Base-by-base conservation (phyloP, 345 rosid genomes). In the Dovyalis caffra region DNA sequence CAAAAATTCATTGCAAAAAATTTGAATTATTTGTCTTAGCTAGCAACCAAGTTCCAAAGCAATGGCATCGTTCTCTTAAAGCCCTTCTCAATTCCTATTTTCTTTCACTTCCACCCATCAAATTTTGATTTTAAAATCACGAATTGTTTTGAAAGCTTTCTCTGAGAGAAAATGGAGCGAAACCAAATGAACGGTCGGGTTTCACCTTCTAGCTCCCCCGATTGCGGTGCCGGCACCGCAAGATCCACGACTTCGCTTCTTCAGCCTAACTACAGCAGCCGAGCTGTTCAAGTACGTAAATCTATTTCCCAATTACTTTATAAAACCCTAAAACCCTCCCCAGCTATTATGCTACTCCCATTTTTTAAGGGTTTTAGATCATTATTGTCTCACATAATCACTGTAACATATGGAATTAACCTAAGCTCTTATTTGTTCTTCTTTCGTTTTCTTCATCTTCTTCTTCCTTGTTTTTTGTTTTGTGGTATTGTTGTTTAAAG, bases 261-360 rank as follows among this genome's bases (percentile, higher is more conserved):
- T 34, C 88, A 65, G 8, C 90, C 87, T 21, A 82, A 79, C 78
- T 78, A 75, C 83, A 76, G 61, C 53, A 79, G 84, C 82, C 76
- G 76, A 57, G 85, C 85, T 21, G 89, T 87, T 74, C 87, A 78
- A 85, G 93, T 89, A 68, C 79, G 31, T 43, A 25, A 8, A 37
- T 7, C 23, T 21, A 64, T 8, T 23, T 66, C 62, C 14, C 3
- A 43, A 25, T 29, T 6, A 33, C 23, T 10, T 64, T 32, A 4
- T 71, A 31, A 64, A 77, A 77, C 75, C 75, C 75, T 21, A 29
- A 73, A 63, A 47, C 20, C 71, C 4, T 56, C 25, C 76, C 71
- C 66, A 31, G 58, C 34, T 51, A 10, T 10, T 43, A 16, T 35
- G 18, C n/a, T 43, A 1, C 26, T 56, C 7, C 28, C n/a, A 1